These are phyloP conservation scores for Oxyria digyna DNA, from an alignment of 148 eudicot species.

Conservation along the genomic window DNA sequence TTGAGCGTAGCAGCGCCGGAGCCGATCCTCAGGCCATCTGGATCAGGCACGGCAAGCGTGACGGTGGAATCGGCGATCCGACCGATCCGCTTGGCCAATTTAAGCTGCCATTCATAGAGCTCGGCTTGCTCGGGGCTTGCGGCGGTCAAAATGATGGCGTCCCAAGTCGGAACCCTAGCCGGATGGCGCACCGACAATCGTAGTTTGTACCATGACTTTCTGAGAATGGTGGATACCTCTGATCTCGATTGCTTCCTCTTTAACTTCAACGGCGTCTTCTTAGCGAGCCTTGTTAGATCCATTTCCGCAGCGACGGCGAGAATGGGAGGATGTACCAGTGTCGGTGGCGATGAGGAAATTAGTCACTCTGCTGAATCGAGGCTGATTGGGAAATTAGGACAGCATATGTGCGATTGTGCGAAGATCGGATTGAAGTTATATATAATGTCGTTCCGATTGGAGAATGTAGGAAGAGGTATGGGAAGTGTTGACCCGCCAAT, in stretches of 20 bases:
- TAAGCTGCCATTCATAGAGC: conserved; percentile 81
- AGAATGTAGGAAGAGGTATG: neutral
- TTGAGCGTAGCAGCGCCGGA: conserved; percentile 95
- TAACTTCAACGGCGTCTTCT: conserved; percentile 3
- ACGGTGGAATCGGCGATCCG: conserved; percentile 66
- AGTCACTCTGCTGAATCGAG: neutral
- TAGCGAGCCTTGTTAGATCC: neutral
- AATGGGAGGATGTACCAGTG: neutral
- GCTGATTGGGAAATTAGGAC: neutral
- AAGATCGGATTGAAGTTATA: neutral
- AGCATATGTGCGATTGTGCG: neutral
- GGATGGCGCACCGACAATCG: conserved; percentile 80
- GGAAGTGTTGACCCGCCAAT: neutral
- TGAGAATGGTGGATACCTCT: conserved; percentile 35
- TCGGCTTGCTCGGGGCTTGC: conserved; percentile 87
- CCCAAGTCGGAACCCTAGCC: conserved; percentile 87
- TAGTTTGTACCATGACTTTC: conserved; percentile 75
- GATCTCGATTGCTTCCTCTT: conserved; percentile 17
- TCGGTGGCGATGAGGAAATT: neutral
- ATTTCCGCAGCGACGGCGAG: neutral
- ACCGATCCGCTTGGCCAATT: conserved; percentile 64
- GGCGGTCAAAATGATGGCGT: conserved; percentile 83
- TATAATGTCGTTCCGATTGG: neutral
- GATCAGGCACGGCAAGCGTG: conserved; percentile 90
- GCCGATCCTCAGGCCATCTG: conserved; percentile 73